Base-by-base conservation (phyloP, 176 grass and related monocot genomes). In the Lolium multiflorum region DNA sequence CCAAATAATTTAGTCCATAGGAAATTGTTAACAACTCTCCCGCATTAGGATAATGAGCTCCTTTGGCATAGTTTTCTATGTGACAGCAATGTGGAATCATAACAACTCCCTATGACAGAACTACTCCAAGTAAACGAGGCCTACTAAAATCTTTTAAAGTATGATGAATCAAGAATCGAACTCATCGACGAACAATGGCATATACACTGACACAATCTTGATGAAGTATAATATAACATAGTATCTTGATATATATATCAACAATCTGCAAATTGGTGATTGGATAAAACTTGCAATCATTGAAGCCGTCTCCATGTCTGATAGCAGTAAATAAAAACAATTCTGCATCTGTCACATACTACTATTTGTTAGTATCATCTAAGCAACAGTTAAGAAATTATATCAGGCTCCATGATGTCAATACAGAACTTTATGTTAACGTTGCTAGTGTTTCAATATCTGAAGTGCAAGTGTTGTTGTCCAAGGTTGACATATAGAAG, bases 61-160 rank as follows among this genome's bases (percentile, higher is more conserved):
- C 3, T 41, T 60, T 90, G 37, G 51, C 74, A 11, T 81, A 74
- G 70, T 93, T 88, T 59, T 75, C 64, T 48, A 84, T 67, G 72
- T 82, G 79, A 91, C 83, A 83, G 84, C 77, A 80, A 88, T 74
- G 46, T 62, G 77, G 83, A 91, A 87, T 82, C 81, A 79, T 89
- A 92, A 83, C 21, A 76, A 56, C 25, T 51, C 58, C 78, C 81
- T 49, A 80, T 8, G 7, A 79, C 89, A 91, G 77, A 55, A 80
- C 5, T 15, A 83, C 59, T 47, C 74, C 49, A 21, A 67, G 28
- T 76, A 50, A 89, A 74, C 25, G 46, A 58, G 7, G 31, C 68
- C 61, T 50, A 76, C 51, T 84, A 84, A 25, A 7, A 58, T 26
- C 22, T 35, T 70, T 63, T 18, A 71, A 71, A 31, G 20, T 28